Evolutionary conservation across 257 asterid genomes (phyloP), one percentile per base, ranked within the genome.

Genomic region (Paulownia fortunei): DNA sequence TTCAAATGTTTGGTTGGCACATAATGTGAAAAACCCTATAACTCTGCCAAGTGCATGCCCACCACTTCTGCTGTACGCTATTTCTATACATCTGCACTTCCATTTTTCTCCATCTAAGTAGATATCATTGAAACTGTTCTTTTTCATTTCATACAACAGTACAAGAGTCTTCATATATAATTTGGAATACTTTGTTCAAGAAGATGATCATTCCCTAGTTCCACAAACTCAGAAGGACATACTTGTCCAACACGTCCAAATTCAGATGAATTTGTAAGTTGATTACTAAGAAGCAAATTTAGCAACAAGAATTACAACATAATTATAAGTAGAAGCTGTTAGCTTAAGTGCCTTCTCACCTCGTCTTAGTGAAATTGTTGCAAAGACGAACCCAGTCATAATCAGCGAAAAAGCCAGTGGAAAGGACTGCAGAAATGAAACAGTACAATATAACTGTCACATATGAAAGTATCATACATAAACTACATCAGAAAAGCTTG

Each of bases 341-440:
- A 26, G 34, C 8, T 11, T 39, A 51, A 72, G 74, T 72, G 77
- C 36, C 7, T 68, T 74, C 90, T 88, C 26, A 96, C 99, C 97
- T 89, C 86, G 89, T 69, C 87, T 82, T 74, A 96, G 85, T 49
- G 97, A 86, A 72, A 88, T 59, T 26, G 80, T 26, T 27, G 97
- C 86, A 46, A 89, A 88, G 80, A 87, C 81, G 77, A 92, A 79
- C 11, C 94, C 97, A 58, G 83, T 66, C 86, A 88, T 41, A 60
- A 93, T 88, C 84, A 94, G 62, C 12, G 60, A 71, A 39, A 94
- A 77, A 18, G 97, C 97, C 79, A 96, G 69, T 11, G 92, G 99
- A 73, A 96, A 89, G 42, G 97, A 89, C 99, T 93, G 98, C 88
- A 84, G 58, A 77, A 69, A 47, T 18, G 52, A 52, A 81, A 21